Evolutionary conservation across 495 filamentous ascomycete genomes (phyloP), one percentile per base, ranked within the genome.

Genomic region (Neurospora terricola): DNA sequence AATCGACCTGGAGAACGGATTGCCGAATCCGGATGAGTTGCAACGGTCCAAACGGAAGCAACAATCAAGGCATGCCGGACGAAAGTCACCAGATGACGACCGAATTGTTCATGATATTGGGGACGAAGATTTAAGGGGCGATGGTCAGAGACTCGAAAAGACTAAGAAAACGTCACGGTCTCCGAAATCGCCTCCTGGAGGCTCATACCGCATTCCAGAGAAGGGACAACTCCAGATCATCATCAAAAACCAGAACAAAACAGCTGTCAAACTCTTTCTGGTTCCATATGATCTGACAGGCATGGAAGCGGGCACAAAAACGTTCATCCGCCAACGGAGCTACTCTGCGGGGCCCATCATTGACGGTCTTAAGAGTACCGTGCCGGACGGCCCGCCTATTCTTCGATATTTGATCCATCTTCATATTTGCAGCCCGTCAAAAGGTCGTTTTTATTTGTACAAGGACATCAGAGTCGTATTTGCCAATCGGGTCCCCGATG

Each of bases 221-320:
- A 92, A 94, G 77, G 96, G 96, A 0, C 96, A 98, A 79, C 84
- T 99, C 36, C 96, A 99, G 80, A 96, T 99, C 75, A 91, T 99
- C 69, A 96, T 98, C 81, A 96, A 97, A 79, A 98, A 97, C 76
- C 94, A 93, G 12, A 94, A 97, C 84, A 98, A 97, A 79, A 98
- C 94, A 5, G 94, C 94, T 5, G 93, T 98, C 70, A 98, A 98
- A 80, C 83, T 98, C 18, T 99, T 98, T 76, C 87, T 98, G 16
- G 90, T 99, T 34, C 96, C 96, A 0, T 99, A 99, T 78, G 94
- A 98, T 80, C 86, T 99, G 9, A 86, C 88, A n/a, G 96, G 94
- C 72, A 99, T 99, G 96, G 92, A 96, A 75, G 86, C 93, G 11
- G 94, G 94, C 1, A 96, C 92, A 21, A 98, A 98, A 78, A 99